These are phyloP conservation scores for Lophium mytilinum DNA, from an alignment of 495 filamentous ascomycete genomes.

Conservation along the genomic window DNA sequence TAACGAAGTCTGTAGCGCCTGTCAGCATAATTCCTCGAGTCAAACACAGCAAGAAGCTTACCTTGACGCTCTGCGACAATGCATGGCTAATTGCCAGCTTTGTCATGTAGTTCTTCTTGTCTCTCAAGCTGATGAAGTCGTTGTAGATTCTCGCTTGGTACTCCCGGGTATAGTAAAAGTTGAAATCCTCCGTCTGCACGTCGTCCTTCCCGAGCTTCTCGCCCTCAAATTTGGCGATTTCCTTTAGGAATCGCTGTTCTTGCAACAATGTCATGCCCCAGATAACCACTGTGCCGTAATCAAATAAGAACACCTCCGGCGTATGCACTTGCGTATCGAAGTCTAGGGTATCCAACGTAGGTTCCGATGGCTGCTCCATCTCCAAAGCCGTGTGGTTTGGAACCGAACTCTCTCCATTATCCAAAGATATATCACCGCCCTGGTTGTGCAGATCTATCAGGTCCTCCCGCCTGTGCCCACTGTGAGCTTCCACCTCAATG, in stretches of 20 bases:
- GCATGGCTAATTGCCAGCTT: slow-evolving; percentile 96
- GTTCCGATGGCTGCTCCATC: slow-evolving; percentile 6
- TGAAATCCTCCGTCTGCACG: slow-evolving; percentile 93
- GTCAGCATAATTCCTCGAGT: not conserved
- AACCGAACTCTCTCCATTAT: not conserved
- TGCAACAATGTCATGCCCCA: slow-evolving; percentile 90
- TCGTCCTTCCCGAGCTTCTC: slow-evolving; percentile 84
- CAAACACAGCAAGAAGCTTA: slow-evolving; percentile 25
- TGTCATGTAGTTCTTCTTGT: slow-evolving; percentile 93
- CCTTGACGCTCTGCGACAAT: slow-evolving; percentile 87
- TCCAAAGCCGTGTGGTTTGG: not conserved
- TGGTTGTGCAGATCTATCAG: slow-evolving; percentile 35
- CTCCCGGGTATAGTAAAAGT: slow-evolving; percentile 95
- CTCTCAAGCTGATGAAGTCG: slow-evolving; percentile 89
- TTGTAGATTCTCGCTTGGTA: slow-evolving; percentile 99
- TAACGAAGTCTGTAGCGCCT: slow-evolving; percentile 63
- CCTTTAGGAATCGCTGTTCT: slow-evolving; percentile 81
- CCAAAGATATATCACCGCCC: slow-evolving; percentile 7
- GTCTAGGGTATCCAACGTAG: slow-evolving; percentile 30
- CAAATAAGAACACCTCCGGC: slow-evolving; percentile 90
- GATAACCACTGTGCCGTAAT: slow-evolving; percentile 99
- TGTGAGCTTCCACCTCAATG: slow-evolving; percentile 35
- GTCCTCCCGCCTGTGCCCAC: slow-evolving; percentile 30
- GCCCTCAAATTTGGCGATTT: slow-evolving; percentile 88
- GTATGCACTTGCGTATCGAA: slow-evolving; percentile 77